Evolutionary conservation across 2,329 filamentous ascomycete genomes (phyloP), one percentile per base, ranked within the genome.

Genomic region (Torrubiellomyces zombiae): DNA sequence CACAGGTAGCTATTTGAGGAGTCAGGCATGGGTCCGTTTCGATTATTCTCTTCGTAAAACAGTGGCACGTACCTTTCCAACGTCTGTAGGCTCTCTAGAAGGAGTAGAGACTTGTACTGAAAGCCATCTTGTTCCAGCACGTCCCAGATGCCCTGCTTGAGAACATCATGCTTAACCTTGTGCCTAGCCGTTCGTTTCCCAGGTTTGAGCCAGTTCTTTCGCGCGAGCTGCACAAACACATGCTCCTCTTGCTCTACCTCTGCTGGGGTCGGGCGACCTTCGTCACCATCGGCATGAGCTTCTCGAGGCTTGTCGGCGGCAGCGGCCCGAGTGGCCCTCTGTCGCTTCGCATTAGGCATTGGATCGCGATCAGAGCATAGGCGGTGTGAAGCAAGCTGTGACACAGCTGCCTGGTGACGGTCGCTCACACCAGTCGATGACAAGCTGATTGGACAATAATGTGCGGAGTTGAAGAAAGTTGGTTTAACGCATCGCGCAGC

Each of bases 81-180:
- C 20, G 85, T 72, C 55, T 94, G 89, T 39, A 95, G 54, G 38
- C 83, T 86, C 53, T 98, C 89, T 28, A 98, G 63, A 14, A 80
- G 67, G 35, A 92, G 58, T 13, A 98, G 63, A 5, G 77, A 77
- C 46, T 72, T 76, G 47, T 76, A 71, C 17, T 69, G 61, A 44
- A 94, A 95, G 28, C 68, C 64, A 27, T 83, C 78, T 35, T 74
- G 72, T 51, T 93, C 83, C 38, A 98, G 56, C 28, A 72, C 64
- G 49, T 91, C 80, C 83, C 86, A 98, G 29, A 98, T 74, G 42
- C 80, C 72, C 38, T 71, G 68, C 56, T 91, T 92, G 43, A 98
- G 55, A 23, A 91, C 70, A 34, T 91, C 77, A 25, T 80, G 86
- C 51, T 80, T 78, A 53, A 80, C 74, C 51, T 75, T 79, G 42